Percentiles rank a stretch among this genome's conserved stretches.
Conservation (phyloP, 345 rosid genomes). For the Cardamine occulta region DNA sequence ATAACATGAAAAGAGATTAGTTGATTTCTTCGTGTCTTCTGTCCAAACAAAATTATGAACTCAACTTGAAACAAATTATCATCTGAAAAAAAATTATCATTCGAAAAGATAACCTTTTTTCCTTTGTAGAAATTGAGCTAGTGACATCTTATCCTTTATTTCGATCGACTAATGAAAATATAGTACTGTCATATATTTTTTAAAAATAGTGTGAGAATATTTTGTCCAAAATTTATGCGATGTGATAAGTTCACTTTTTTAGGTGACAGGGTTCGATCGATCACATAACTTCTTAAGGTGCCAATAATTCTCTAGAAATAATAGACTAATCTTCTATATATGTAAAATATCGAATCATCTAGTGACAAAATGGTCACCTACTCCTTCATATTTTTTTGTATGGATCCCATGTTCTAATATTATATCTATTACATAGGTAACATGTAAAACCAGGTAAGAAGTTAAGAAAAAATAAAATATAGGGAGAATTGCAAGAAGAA, state of each 20-base stretch:
- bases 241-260: slow-evolving; percentile 33
- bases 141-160: slow-evolving; percentile 18
- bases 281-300: slow-evolving; percentile 8
- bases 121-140: neutral
- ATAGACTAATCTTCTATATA: slow-evolving; percentile 5
- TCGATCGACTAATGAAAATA: neutral
- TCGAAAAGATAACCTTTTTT: neutral
- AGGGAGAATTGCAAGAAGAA: neutral
- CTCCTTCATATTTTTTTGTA: neutral
- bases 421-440: neutral
- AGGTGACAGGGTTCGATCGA: slow-evolving; percentile 20
- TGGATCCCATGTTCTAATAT: neutral
- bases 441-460: neutral
- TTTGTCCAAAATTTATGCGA: slow-evolving; percentile 4
- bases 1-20: too few relatives aligned
- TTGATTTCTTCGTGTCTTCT: too few relatives aligned
- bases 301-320: slow-evolving; percentile 6
- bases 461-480: neutral
- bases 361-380: slow-evolving; percentile 33
- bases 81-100: neutral
- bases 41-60: neutral
- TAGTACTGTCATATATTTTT: neutral
- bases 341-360: slow-evolving; percentile 21
- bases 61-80: neutral
- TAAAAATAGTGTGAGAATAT: neutral